A percentile compares a stretch with the other conserved stretches of the same genome.
Conservation (phyloP, 2,329 filamentous ascomycete genomes). For the Nothopassalora personata region DNA sequence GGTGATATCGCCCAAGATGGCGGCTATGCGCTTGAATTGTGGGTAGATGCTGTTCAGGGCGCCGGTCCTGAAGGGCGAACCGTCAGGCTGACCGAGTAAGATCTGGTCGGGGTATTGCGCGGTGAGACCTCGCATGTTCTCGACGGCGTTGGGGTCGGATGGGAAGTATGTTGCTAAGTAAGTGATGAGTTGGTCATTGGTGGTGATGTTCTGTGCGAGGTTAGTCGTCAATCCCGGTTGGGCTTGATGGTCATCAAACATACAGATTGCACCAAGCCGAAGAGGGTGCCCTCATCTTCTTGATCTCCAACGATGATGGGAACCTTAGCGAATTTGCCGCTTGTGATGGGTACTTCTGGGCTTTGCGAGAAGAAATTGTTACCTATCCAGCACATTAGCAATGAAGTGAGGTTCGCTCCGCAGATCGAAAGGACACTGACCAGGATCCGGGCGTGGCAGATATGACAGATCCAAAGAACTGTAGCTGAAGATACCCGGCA, state of each 20-base stretch:
- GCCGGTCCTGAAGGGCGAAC: conserved; percentile 67
- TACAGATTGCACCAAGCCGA: conserved; percentile 29
- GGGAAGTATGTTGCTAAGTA: conserved; percentile 58
- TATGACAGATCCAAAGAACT: conserved; percentile 62
- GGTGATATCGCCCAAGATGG: conserved; percentile 65
- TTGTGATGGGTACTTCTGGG: conserved; percentile 53
- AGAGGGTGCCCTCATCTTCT: conserved; percentile 57
- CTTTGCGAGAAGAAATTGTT: conserved; percentile 55
- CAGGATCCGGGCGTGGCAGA: conserved; percentile 62
- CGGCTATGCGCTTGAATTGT: conserved; percentile 70
- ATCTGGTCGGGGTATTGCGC: conserved; percentile 55
- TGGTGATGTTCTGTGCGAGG: conserved; percentile 67
- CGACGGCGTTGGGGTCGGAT: conserved; percentile 40
- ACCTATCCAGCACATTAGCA: background rate
- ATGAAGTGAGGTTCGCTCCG: background rate
- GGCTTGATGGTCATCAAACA: background rate
- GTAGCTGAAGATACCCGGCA: conserved; percentile 64
- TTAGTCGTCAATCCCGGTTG: background rate
- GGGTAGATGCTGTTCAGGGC: conserved; percentile 67
- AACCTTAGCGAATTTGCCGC: conserved; percentile 36
- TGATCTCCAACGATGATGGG: conserved; percentile 63
- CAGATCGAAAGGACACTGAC: conserved; percentile 26
- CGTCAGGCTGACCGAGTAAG: conserved; percentile 43
- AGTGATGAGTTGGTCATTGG: conserved; percentile 51
- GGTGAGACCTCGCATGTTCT: conserved; percentile 51